Base-by-base conservation (phyloP, 768 basidiomycete species). In the Pleurotus tuoliensis region DNA sequence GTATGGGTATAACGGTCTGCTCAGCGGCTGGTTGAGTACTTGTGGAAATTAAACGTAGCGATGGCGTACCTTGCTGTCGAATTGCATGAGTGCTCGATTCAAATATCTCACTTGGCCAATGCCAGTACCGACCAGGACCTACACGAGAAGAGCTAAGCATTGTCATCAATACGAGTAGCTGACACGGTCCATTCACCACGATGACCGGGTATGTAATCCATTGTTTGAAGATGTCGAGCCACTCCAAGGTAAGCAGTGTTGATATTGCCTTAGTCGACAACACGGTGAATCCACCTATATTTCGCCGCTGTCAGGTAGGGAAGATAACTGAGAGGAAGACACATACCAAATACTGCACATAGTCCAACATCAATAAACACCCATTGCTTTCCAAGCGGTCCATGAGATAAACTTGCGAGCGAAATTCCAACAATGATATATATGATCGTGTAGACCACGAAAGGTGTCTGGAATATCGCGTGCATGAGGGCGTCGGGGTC, bases 231-330 rank as follows among this genome's bases (percentile, higher is more conserved):
- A 93, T 85, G 12, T 83, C 77, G 22, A 90, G 72, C 79, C 91
- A 90, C 66, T 89, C 76, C 61, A 84, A 75, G 25, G 92, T 92
- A 47, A 98, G 72, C 18, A 99, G 75, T 0, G 88, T 92, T 12
- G 94, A 94, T 43, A 96, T 69, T 0, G 91, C 96, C 66, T 99
- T 98, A 7, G 96, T 98, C 1, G 91, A 84, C 2, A 99, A 76
- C 0, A 98, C 96, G 3, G 95, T 96, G 69, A 94, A 98, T 3
- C 91, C 93, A n/a, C 92, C 91, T 91, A 50, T 22, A 45, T 47
- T 41, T 8, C 30, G 37, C 40, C 37, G 25, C 60, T 11, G 60
- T 37, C 13, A 16, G 25, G 46, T 40, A 4, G 44, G 58, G 34
- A 54, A 15, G 6, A 43, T 30, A 6, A 40, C 47, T 55, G 56